A percentile compares a stretch with the other conserved stretches of the same genome.
Evolutionary conservation across 345 rosid genomes (phyloP).

Genomic region (Excoecaria agallocha): DNA sequence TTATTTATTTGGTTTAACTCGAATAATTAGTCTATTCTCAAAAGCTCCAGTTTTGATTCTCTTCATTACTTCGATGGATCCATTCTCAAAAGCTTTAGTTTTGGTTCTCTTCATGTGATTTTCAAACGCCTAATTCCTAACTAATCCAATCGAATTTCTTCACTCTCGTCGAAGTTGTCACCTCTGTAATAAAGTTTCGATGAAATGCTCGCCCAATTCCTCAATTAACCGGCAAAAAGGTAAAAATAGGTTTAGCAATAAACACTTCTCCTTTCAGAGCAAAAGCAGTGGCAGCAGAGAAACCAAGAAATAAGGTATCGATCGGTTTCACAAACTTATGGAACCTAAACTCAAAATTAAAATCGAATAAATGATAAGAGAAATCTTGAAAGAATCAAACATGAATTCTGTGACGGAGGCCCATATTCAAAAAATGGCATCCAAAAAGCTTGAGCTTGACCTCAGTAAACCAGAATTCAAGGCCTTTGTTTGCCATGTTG

Average conservation of each 20-base stretch:
- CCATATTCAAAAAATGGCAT: slow-evolving; percentile 67
- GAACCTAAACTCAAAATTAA: slow-evolving; percentile 44
- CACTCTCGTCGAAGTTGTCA: slow-evolving; percentile 22
- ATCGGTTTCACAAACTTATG: slow-evolving; percentile 26
- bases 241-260: too few species aligned
- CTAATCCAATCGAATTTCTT: slow-evolving; percentile 30
- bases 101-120: slow-evolving; percentile 28
- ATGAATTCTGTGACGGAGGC: slow-evolving; percentile 64
- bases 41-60: slow-evolving; percentile 27
- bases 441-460: slow-evolving; percentile 59
- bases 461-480: slow-evolving; percentile 66
- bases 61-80: slow-evolving; percentile 25
- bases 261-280: slow-evolving; percentile 8
- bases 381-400: slow-evolving; percentile 67
- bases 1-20: slow-evolving; percentile 41
- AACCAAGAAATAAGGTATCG: neutral
- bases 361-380: slow-evolving; percentile 53
- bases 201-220: slow-evolving; percentile 29
- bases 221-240: too few species aligned
- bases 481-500: slow-evolving; percentile 53
- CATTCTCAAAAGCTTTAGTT: slow-evolving; percentile 9
- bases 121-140: slow-evolving; percentile 23
- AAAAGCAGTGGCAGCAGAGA: too few species aligned
- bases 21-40: slow-evolving; percentile 60
- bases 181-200: slow-evolving; percentile 26